Base-by-base conservation (phyloP, 495 filamentous ascomycete genomes). In the Tuber melanosporum region DNA sequence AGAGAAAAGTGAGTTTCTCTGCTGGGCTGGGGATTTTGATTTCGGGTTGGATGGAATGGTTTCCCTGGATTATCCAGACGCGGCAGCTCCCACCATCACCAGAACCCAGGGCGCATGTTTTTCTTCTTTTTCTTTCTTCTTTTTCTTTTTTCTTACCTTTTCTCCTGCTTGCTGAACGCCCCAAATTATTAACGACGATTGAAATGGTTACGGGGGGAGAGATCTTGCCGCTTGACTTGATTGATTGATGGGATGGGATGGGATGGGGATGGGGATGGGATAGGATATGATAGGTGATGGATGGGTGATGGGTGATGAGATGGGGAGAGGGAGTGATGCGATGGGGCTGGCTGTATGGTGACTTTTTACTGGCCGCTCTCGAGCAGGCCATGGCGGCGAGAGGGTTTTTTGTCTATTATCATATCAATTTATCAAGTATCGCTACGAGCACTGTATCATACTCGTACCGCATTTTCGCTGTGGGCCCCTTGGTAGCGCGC, bases 221-320 rank as follows among this genome's bases (percentile, higher is more conserved):
- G 78, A 80, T 80, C 76, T 79, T 76, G 75, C 77, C 77, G 78
- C 70, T 79, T 75, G 74, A 71, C 73, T 66, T 80, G 78, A 76
- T 80, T 77, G 72, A 74, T 71, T 77, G 79, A 73, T 71, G 78
- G 76, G 73, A 80, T 71, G 44, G 74, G 73, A 43, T 57, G 9
- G n/a, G 57, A 62, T 62, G 14, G n/a, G n/a, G n/a, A n/a, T n/a
- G n/a, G n/a, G n/a, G 79, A 73, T 71, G 78, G 74, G 73, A 36
- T 57, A 12, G n/a, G 57, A 66, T 66, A 14, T 3, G 42, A 43
- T 7, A 17, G 57, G 57, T 66, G 57, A 66, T 66, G 57, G 57
- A 66, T 66, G 57, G n/a, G 52, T 57, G 52, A 57, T 57, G 52
- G n/a, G 57, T 66, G 26, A 66, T 66, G 57, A 32, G 57, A 66